These are phyloP conservation scores for Magnusiomyces ingens DNA, from an alignment of 1,139 yeast genomes.

Conservation along the genomic window DNA sequence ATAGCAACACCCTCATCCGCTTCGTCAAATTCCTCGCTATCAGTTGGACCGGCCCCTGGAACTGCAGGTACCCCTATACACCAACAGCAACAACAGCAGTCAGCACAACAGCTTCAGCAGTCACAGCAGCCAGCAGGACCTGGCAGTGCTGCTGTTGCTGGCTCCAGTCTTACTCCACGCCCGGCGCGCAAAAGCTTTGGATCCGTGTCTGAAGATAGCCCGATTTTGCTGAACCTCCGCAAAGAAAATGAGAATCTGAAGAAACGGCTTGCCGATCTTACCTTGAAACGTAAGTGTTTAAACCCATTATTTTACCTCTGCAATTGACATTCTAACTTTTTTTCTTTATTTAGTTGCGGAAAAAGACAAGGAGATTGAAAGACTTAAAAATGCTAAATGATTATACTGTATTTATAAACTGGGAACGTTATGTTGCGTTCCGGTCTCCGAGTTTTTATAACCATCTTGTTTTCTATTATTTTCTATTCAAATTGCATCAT, in stretches of 20 bases:
- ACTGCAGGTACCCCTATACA: too few species aligned
- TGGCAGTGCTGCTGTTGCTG: too few species aligned
- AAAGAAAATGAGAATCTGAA: conserved; percentile 28
- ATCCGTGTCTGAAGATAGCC: background rate
- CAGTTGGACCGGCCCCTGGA: too few species aligned
- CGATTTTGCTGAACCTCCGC: conserved; percentile 21
- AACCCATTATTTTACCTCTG: background rate
- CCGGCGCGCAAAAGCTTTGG: background rate
- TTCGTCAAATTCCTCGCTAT: too few species aligned
- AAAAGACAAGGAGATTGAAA: conserved; percentile 29
- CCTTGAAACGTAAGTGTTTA: conserved; percentile 16
- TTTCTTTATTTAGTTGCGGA: conserved; percentile 22
- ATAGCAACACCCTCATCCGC: background rate
- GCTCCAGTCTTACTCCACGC: background rate
- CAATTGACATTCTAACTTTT: too few species aligned
- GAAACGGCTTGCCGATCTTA: conserved; percentile 4
- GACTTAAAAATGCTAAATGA: conserved; percentile 13
- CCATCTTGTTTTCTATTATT: background rate
- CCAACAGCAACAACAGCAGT: too few species aligned
- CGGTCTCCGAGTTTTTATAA: too few species aligned
- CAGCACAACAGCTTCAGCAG: too few species aligned
- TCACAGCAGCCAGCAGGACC: too few species aligned
- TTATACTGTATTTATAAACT: background rate
- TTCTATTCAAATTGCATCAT: background rate
- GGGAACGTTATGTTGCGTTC: background rate